Base-by-base conservation (phyloP, 805 yeast species). In the Naumovozyma castellii region DNA sequence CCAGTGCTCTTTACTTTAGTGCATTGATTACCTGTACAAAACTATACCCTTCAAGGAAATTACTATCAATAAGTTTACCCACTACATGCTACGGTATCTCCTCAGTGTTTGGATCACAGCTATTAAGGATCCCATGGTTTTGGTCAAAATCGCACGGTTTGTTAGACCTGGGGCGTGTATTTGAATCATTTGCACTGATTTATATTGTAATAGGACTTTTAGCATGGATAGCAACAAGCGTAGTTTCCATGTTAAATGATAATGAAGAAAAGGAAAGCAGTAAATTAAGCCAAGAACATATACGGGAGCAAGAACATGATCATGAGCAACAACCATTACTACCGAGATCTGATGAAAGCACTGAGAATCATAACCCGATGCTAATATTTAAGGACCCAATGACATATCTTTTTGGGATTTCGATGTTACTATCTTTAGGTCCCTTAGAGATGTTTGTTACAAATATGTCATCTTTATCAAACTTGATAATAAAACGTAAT, bases 51-150 rank as follows among this genome's bases (percentile, higher is more conserved):
- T 66, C 75, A 31, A 69, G 71, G 36, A 84, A 85, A 43, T 81
- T 94, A 2, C 61, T 90, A 40, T 83, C 95, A 25, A 85, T 90
- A 34, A 81, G 94, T 39, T 71, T 83, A 34, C 98, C 98, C 0
- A 88, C 90, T 2, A 75, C 94, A 0, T 81, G 81, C 46, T 88
- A 82, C 59, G 98, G 97, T 1, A 53, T 86, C 22, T 81, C 94
- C 4, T 75, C 94, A 2, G 65, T 92, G 40, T 60, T 88, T 36
- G 81, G 84, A 3, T 72, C 95, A 0, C 87, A 78, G 56, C 54
- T 75, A 34, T 59, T 75, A 55, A 73, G 69, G 43, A 54, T 70
- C 18, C 46, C 48, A 5, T 64, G 60, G 55, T 66, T 78, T 50
- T 59, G 58, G 47, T 46, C 61, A 37, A 29, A 5, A 29, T 5